Base-by-base conservation (phyloP, 164 flowering plant genomes). In the Aristolochia contorta region DNA sequence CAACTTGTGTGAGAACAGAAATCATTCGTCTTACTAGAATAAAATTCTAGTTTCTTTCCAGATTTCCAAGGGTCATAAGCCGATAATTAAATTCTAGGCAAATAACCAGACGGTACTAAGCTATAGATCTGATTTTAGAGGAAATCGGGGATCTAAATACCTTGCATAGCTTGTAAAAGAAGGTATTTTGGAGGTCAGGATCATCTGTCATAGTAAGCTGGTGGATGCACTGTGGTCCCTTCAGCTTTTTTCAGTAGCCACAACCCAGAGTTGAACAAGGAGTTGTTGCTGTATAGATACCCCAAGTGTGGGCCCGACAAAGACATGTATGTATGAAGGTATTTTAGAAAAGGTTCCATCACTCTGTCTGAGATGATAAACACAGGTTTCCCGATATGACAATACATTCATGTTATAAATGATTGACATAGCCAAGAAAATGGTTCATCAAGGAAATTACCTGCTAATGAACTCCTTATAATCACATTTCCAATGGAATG, bases 221-320 rank as follows among this genome's bases (percentile, higher is more conserved):
- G 75, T 94, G 97, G 62, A 94, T 87, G 70, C 96, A 86, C 61
- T 75, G 96, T 20, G 88, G 76, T 45, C 80, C 82, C 70, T 89
- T 94, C 56, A 94, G 82, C 84, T 87, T 94, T 80, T n/a, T 94
- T 94, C 74, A 91, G 64, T 63, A 94, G 73, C 99, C 99, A 94
- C 62, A 94, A 59, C 25, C 99, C 99, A n/a, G 96, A 89, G 74
- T 94, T 91, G 65, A 94, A 94, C 57, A 94, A 70, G 50, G 93
- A 83, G 77, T 94, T 94, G 60, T 97, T 77, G 72, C 97, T 88
- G 77, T 88, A 94, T 60, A 94, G 76, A 73, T 94, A 94, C 61
- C 99, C 99, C 75, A 94, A 73, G 74, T 94, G 99, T 49, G 99
- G 99, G 46, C 99, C 99, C 68, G 99, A 94, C 52, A 94, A 61